A percentile compares a stretch with the other conserved stretches of the same genome.
Evolutionary conservation across 495 filamentous ascomycete genomes (phyloP).

Genomic region (Hypoxylon crocopeplum): DNA sequence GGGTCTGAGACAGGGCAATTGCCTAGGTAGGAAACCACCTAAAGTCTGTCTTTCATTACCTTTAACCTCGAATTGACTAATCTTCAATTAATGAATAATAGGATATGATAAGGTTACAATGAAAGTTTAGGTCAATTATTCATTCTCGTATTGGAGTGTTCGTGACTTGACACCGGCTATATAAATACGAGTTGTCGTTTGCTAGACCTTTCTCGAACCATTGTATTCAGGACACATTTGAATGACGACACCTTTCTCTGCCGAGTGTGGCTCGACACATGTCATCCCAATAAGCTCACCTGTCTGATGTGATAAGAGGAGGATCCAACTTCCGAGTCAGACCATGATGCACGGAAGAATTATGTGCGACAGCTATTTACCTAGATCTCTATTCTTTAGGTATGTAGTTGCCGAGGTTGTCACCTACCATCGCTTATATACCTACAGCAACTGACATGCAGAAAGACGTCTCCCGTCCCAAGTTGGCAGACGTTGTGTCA

Average conservation of each 20-base stretch:
- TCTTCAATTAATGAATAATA: too few relatives aligned
- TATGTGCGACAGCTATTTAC: slow-evolving; percentile 13
- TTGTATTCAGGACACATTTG: neutral
- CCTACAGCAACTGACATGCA: slow-evolving; percentile 13
- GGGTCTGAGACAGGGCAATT: neutral
- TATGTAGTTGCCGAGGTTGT: neutral
- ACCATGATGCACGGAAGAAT: slow-evolving; percentile 23
- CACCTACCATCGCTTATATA: neutral
- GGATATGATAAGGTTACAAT: too few relatives aligned
- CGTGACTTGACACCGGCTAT: neutral
- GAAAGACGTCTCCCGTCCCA: slow-evolving; percentile 18
- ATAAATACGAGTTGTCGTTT: slow-evolving; percentile 18
- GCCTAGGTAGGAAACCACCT: too few relatives aligned
- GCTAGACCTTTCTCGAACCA: slow-evolving; percentile 9
- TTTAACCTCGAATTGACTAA: too few relatives aligned
- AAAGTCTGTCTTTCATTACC: too few relatives aligned
- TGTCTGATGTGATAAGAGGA: slow-evolving; percentile 12
- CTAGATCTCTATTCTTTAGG: neutral
- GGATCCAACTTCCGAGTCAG: slow-evolving; percentile 19
- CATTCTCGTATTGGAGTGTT: slow-evolving; percentile 20
- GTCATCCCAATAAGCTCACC: neutral
- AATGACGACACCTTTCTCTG: too few relatives aligned
- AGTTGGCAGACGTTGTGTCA: slow-evolving; percentile 23
- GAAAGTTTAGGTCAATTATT: too few relatives aligned
- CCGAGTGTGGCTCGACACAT: too few relatives aligned